phyloP scores from a whole-genome alignment of 176 grass and related monocot genomes.

The Eremochloa ophiuroides region DNA sequence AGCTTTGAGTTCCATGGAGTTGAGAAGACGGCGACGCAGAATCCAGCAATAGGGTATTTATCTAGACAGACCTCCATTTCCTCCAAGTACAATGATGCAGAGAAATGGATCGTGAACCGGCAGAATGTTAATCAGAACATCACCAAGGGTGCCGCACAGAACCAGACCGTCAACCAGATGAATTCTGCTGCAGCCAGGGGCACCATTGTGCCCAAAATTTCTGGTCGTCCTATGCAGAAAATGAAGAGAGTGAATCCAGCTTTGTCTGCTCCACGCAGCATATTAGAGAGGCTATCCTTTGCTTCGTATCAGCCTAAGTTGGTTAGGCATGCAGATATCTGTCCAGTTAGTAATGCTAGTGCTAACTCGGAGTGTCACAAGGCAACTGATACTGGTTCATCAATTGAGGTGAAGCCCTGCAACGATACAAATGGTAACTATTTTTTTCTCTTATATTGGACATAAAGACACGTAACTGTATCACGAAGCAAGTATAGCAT shows the following conservation, averaged over 20 bases:
- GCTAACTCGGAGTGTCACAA: constrained; percentile 14
- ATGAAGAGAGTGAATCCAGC: constrained; percentile 49
- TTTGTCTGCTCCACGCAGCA: constrained; percentile 42
- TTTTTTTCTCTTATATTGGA: not conserved
- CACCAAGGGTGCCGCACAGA: constrained; percentile 20
- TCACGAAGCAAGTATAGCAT: not conserved
- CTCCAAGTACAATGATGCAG: constrained; percentile 95
- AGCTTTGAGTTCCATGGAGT: constrained; percentile 84
- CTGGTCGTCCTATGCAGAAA: constrained; percentile 29
- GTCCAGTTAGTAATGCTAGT: constrained; percentile 9
- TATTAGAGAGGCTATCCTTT: constrained; percentile 75
- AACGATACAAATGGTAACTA: constrained; percentile 55
- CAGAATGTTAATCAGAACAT: constrained; percentile 47
- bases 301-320: constrained; percentile 47
- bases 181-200: constrained; percentile 24
- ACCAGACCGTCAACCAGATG: constrained; percentile 29
- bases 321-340: constrained; percentile 39
- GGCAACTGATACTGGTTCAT: constrained; percentile 22
- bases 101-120: constrained; percentile 93
- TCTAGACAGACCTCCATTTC: constrained; percentile 59
- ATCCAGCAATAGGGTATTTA: constrained; percentile 37
- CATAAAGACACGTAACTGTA: not conserved
- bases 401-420: constrained; percentile 17
- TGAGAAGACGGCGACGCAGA: constrained; percentile 40
- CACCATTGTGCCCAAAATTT: constrained; percentile 26